These are phyloP conservation scores for Edaphochlamys debaryana DNA, from an alignment of 139 green algal genomes.

Conservation along the genomic window DNA sequence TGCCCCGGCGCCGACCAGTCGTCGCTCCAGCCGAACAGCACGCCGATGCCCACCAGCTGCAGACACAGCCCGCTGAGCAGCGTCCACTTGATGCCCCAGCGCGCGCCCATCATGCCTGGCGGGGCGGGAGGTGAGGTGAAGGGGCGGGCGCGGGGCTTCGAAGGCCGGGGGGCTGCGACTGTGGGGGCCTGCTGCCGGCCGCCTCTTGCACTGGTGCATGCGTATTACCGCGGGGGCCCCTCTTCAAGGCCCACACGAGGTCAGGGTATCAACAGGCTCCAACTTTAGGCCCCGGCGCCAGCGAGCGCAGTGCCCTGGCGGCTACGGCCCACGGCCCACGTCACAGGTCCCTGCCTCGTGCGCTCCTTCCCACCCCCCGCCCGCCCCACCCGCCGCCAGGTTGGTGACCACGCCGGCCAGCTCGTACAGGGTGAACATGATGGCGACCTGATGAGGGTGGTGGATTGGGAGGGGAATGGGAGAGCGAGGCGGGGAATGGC, in stretches of 20 bases:
- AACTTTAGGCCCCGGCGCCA: too few species aligned
- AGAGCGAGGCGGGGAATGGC: background rate
- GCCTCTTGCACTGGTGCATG: too few species aligned
- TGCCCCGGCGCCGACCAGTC: slow-evolving; percentile 42
- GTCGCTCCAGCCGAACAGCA: slow-evolving; percentile 85
- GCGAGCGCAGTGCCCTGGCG: too few species aligned
- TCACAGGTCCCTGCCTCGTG: too few species aligned
- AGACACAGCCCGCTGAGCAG: slow-evolving; percentile 66
- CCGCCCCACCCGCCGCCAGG: slow-evolving; percentile 78
- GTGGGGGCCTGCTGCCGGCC: too few species aligned
- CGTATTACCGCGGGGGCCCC: too few species aligned
- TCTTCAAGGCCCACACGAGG: too few species aligned
- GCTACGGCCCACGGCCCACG: too few species aligned
- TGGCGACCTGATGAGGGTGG: slow-evolving; percentile 62
- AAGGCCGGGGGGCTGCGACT: background rate
- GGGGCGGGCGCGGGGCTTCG: background rate
- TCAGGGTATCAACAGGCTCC: too few species aligned
- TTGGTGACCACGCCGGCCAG: slow-evolving; percentile 85
- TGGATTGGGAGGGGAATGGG: background rate
- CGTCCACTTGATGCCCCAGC: slow-evolving; percentile 87
- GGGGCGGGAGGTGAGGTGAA: background rate
- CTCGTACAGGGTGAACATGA: slow-evolving; percentile 90
- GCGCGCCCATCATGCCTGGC: slow-evolving; percentile 56
- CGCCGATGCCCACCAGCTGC: slow-evolving; percentile 75
- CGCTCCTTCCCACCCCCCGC: too few species aligned